Evolutionary conservation across 305 asterid genomes (phyloP).

Genomic region (Caryopteris hybrid): DNA sequence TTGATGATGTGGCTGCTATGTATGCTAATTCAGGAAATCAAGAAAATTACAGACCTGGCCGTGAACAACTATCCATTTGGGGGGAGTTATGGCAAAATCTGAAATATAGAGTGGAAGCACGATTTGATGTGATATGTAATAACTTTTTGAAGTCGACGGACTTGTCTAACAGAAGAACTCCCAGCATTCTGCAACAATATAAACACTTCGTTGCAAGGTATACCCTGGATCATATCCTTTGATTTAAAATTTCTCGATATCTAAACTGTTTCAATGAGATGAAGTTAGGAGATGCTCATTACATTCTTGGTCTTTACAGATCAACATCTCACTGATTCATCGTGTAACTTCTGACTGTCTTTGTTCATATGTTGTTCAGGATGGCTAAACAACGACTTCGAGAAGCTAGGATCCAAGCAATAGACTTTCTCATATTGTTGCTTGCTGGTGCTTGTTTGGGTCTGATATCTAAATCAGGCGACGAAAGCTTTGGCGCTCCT

Average conservation of each 20-base stretch:
- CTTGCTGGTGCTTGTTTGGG: slow-evolving; percentile 97
- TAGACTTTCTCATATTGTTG: slow-evolving; percentile 75
- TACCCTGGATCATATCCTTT: not conserved
- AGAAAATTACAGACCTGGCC: slow-evolving; percentile 29
- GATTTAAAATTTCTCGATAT: not conserved
- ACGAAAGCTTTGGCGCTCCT: slow-evolving; percentile 69
- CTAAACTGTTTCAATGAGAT: no score
- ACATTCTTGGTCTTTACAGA: no score
- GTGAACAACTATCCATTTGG: slow-evolving; percentile 49
- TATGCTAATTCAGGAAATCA: slow-evolving; percentile 33
- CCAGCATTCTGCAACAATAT: slow-evolving; percentile 57
- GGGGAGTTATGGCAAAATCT: slow-evolving; percentile 61
- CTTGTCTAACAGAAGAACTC: slow-evolving; percentile 67
- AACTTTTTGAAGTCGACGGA: slow-evolving; percentile 54
- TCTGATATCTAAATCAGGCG: slow-evolving; percentile 63
- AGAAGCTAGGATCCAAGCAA: slow-evolving; percentile 70
- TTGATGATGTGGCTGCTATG: slow-evolving; percentile 20
- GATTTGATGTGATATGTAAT: slow-evolving; percentile 37
- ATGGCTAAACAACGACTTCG: slow-evolving; percentile 76
- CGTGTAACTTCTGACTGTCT: not conserved
- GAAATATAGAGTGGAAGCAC: slow-evolving; percentile 47
- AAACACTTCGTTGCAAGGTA: slow-evolving; percentile 84
- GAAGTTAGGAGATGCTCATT: no score
- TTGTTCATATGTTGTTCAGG: slow-evolving; percentile 32
- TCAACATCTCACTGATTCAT: not conserved